Base-by-base conservation (phyloP, 2,329 filamentous ascomycete species). In the Blastomyces gilchristii region DNA sequence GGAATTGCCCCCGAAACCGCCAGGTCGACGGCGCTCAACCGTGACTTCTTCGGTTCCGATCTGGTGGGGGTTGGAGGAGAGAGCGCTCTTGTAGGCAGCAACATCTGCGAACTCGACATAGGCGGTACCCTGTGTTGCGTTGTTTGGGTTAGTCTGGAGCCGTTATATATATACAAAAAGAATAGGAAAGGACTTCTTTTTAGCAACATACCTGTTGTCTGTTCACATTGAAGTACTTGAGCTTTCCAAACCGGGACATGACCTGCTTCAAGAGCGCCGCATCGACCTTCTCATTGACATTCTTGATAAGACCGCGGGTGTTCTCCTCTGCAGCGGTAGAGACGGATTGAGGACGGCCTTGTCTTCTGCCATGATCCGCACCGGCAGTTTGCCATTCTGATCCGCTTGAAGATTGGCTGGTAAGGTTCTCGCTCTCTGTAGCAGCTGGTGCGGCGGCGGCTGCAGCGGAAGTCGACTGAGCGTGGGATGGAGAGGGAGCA, bases 61-160 rank as follows among this genome's bases (percentile, higher is more conserved):
- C 54, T 84, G 83, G 78, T 96, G 91, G 45, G 93, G 93, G 79
- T 95, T 97, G 69, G 87, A 88, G 65, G 84, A 84, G 47, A 90
- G 82, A 53, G 94, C 94, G 66, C 89, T 88, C 75, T 90, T 84
- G 78, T 96, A 97, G 57, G 86, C 91, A 62, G 91, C 86, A 28
- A 85, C 74, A 57, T 87, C 89, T 72, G 87, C 88, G 77, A 94
- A 99, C 76, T 99, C 94, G 65, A 97, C 90, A 73, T 97, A 97
- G 34, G 94, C 94, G 72, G 91, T 97, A 82, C 94, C 97, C 93
- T 96, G 73, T 37, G 50, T 22, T 39, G 64, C 57, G 62, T 69
- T 64, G 70, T 67, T 62, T 63, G 65, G 12, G 22, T 52, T 28
- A n/a, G 41, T 16, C 8, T 37, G 9, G 22, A 50, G 47, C n/a